Evolutionary conservation across 2,329 filamentous ascomycete species (phyloP).

Genomic region (Clonostachys byssicola): DNA sequence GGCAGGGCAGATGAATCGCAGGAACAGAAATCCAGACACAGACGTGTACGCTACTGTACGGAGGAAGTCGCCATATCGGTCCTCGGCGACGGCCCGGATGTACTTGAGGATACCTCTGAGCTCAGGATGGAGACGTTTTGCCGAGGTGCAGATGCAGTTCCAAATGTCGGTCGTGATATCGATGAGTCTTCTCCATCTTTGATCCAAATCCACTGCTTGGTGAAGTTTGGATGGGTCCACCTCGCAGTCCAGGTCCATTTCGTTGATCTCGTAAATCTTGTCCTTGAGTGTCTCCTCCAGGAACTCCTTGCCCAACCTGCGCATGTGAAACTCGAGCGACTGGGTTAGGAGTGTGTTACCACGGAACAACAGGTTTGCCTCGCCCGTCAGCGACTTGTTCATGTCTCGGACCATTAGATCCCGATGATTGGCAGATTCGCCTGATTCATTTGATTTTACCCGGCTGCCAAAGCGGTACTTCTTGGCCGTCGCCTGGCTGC

Average conservation of each 20-base stretch:
- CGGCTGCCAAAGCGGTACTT: slow-evolving; percentile 69
- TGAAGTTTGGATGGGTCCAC: slow-evolving; percentile 81
- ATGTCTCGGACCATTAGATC: slow-evolving; percentile 73
- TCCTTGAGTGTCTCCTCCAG: slow-evolving; percentile 82
- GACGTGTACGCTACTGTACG: slow-evolving; percentile 89
- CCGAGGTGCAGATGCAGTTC: slow-evolving; percentile 76
- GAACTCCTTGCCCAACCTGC: slow-evolving; percentile 87
- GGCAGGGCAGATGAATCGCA: slow-evolving; percentile 95
- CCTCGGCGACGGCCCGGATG: slow-evolving; percentile 86
- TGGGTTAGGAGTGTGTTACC: slow-evolving; percentile 94
- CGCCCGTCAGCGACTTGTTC: slow-evolving; percentile 73
- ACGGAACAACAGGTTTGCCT: slow-evolving; percentile 91
- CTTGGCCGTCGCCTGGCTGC: slow-evolving; percentile 70
- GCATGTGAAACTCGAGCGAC: slow-evolving; percentile 93
- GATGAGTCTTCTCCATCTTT: slow-evolving; percentile 79
- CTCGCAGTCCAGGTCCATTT: slow-evolving; percentile 87
- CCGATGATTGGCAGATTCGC: slow-evolving; percentile 58
- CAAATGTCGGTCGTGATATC: slow-evolving; percentile 78
- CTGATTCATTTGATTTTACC: slow-evolving; percentile 66
- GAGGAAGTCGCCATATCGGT: slow-evolving; percentile 89
- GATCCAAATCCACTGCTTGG: slow-evolving; percentile 64
- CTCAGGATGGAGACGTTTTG: slow-evolving; percentile 72
- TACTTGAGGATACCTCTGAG: slow-evolving; percentile 85
- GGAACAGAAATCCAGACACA: slow-evolving; percentile 89
- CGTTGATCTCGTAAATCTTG: slow-evolving; percentile 84